Evolutionary conservation across 2,329 filamentous ascomycete genomes (phyloP), one percentile per base, ranked within the genome.

Genomic region (Proliferodiscus dingleyae): DNA sequence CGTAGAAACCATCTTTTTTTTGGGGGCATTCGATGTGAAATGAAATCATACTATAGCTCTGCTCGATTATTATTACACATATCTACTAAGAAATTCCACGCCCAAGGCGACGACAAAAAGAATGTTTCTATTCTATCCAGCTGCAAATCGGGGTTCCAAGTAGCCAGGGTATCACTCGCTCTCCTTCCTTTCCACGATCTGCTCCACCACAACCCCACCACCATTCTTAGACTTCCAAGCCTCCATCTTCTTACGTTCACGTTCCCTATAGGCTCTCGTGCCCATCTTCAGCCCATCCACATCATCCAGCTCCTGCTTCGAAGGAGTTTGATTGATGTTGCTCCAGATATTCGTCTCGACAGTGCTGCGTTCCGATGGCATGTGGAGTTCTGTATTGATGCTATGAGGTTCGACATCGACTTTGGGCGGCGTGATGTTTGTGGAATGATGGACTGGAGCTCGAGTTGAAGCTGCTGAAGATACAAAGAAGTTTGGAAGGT

Each of bases 251-350:
- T 11, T n/a, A 5, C 52, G 37, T 15, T 47, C 53, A 1, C 51
- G 41, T 40, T 60, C 57, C 4, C 53, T 51, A 32, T 57, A 61
- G 18, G 51, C 53, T 9, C 55, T 23, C 1, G 53, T 55, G 3
- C 57, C 58, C 11, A 56, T 47, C 33, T 52, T 55, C 3, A 50
- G 54, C 1, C 29, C 45, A 3, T 49, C 45, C 3, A 46, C 46
- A 7, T 51, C 22, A 16, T 37, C 26, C 21, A 29, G 6, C 5
- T 37, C 41, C 11, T 46, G 30, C 13, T 8, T n/a, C 4, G 23
- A 5, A 11, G n/a, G 15, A 10, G 16, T 24, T 18, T 22, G 39
- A 2, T n/a, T 37, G 4, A 29, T 34, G 10, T 44, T 37, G 13
- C 43, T 49, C 41, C 44, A 49, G 18, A 50, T 41, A 33, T 45